A percentile compares a stretch with the other conserved stretches of the same genome.
Evolutionary conservation across 176 grass and related monocot genomes (phyloP).

Genomic region (Zoysia japonica): DNA sequence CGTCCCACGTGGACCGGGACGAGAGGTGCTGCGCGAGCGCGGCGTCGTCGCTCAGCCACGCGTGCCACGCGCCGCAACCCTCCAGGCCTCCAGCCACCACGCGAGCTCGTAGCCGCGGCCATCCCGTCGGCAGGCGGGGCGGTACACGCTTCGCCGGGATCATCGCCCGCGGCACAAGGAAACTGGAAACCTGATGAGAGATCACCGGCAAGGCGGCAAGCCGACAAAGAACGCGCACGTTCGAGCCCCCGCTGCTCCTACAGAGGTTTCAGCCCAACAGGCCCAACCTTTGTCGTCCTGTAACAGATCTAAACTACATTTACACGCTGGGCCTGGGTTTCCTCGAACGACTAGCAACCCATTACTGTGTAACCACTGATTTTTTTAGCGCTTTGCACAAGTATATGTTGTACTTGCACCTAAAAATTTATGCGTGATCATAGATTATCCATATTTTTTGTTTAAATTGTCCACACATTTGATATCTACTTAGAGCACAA

Average conservation of each 20-base stretch:
- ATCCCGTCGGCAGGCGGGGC: constrained; percentile 23
- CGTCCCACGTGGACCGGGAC: constrained; percentile 72
- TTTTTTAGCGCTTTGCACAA: too few relatives aligned
- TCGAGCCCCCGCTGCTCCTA: background rate
- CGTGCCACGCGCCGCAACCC: constrained; percentile 79
- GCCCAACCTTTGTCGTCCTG: background rate
- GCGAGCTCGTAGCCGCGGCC: constrained; percentile 93
- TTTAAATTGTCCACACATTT: too few relatives aligned
- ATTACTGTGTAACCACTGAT: too few relatives aligned
- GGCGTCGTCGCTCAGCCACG: constrained; percentile 87
- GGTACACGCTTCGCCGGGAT: too few relatives aligned
- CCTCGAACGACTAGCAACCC: background rate
- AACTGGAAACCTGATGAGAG: too few relatives aligned
- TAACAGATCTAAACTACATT: too few relatives aligned
- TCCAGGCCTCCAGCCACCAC: constrained; percentile 71
- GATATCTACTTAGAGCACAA: too few relatives aligned
- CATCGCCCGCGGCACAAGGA: too few relatives aligned
- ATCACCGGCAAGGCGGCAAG: background rate
- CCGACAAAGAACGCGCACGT: background rate
- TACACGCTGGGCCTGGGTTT: too few relatives aligned
- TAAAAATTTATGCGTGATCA: too few relatives aligned
- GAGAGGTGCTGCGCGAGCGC: constrained; percentile 59
- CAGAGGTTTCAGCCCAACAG: constrained; percentile 15
- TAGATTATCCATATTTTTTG: too few relatives aligned
- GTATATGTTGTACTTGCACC: too few relatives aligned